These are phyloP conservation scores for Lasiosphaeria hispida DNA, from an alignment of 495 filamentous ascomycete genomes.

Conservation along the genomic window DNA sequence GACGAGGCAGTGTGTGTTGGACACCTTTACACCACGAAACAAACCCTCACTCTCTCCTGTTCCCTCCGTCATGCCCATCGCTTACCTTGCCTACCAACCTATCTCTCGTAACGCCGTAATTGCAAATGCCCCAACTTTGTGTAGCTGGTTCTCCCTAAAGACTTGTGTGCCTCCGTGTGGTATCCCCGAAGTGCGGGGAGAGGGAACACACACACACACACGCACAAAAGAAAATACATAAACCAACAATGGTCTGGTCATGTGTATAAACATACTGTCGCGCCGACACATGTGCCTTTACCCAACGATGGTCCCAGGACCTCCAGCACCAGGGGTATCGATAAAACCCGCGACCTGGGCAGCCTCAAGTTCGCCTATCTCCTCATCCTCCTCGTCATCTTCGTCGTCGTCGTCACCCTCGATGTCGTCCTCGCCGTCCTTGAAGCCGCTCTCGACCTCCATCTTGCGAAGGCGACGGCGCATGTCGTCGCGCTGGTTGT, in stretches of 20 bases:
- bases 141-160: background rate
- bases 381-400: slow-evolving; percentile 34
- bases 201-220: background rate
- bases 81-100: background rate
- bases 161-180: background rate
- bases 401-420: slow-evolving; percentile 41
- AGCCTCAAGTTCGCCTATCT: slow-evolving; percentile 2
- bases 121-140: slow-evolving; percentile 23
- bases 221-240: background rate
- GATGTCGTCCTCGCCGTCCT: slow-evolving; percentile 49
- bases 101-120: slow-evolving; percentile 20
- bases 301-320: background rate
- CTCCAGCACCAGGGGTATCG: background rate
- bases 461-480: slow-evolving; percentile 60
- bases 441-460: slow-evolving; percentile 60
- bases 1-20: no score
- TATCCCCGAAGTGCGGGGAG: background rate
- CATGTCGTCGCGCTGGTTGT: slow-evolving; percentile 73
- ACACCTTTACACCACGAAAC: no score
- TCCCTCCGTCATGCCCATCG: background rate
- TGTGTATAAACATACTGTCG: no score
- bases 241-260: background rate
- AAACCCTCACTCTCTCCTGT: background rate
- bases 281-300: no score
- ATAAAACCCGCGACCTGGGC: background rate